Conservation (phyloP, 345 rosid species). For the Eucalyptus marginata region DNA sequence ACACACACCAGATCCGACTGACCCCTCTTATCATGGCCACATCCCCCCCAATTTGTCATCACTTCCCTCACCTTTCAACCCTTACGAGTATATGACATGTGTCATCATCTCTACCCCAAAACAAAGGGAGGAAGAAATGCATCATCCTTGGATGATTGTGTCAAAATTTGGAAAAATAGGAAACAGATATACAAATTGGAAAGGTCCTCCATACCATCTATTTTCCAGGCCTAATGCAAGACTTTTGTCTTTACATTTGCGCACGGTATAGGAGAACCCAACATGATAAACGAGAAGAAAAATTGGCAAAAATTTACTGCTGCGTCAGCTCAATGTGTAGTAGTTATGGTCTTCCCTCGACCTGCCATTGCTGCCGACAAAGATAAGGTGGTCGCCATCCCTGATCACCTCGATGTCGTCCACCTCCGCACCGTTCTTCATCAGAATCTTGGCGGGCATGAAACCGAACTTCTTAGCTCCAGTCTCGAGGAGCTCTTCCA, state of each 20-base stretch:
- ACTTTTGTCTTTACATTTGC: neutral
- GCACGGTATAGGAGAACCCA: neutral
- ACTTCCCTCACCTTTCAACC: neutral
- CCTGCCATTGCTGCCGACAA: neutral
- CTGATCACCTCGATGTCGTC: constrained; percentile 24
- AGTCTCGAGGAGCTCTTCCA: constrained; percentile 12
- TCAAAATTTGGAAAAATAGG: neutral
- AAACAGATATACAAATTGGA: neutral
- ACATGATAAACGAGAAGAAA: neutral
- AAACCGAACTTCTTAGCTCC: constrained; percentile 16
- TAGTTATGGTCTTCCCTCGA: neutral
- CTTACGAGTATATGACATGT: neutral
- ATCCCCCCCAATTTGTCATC: neutral
- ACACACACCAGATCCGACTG: neutral
- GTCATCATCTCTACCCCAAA: neutral
- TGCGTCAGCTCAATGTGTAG: neutral
- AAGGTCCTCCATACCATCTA: neutral
- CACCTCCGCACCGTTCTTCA: constrained; percentile 12
- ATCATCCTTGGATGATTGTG: neutral
- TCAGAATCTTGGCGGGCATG: constrained; percentile 3
- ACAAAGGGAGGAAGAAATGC: neutral
- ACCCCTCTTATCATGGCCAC: neutral
- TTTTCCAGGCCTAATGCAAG: neutral
- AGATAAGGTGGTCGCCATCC: constrained; percentile 18
- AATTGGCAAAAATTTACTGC: neutral